phyloP scores from a whole-genome alignment of 2,329 filamentous ascomycete species.

The Fusarium sp. region DNA sequence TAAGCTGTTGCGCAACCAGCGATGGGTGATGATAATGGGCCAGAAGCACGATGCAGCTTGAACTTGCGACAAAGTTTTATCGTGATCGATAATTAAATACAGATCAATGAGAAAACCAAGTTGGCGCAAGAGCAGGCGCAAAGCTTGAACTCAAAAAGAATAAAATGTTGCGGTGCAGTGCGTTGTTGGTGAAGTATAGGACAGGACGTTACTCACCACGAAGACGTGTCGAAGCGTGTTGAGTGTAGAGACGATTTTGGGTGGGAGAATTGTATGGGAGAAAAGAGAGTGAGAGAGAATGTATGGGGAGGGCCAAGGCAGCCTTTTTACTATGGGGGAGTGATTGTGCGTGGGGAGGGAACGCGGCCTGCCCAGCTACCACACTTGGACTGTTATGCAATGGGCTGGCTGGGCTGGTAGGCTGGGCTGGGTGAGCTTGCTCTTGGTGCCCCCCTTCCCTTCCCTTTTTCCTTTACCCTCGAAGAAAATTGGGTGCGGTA shows the following conservation, averaged over 20 bases:
- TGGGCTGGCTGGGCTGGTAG: conserved; percentile 30
- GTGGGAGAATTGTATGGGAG: conserved; percentile 71
- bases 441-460: conserved; percentile 37
- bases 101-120: conserved; percentile 12
- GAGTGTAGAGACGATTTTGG: conserved; percentile 59
- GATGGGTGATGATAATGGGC: conserved; percentile 35
- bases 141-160: conserved; percentile 50
- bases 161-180: conserved; percentile 50
- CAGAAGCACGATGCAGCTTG: conserved; percentile 30
- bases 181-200: conserved; percentile 37
- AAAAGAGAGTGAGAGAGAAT: conserved; percentile 65
- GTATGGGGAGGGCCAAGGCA: conserved; percentile 65
- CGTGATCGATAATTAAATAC: conserved; percentile 34
- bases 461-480: conserved; percentile 22
- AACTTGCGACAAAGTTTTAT: conserved; percentile 39
- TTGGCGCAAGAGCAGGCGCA: conserved; percentile 21
- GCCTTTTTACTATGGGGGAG: conserved; percentile 74
- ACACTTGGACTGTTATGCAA: conserved; percentile 44
- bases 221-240: conserved; percentile 54
- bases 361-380: conserved; percentile 46
- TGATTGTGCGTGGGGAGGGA: conserved; percentile 63
- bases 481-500: conserved; percentile 44
- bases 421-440: conserved; percentile 32
- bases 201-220: conserved; percentile 63
- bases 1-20: conserved; percentile 28